Base-by-base conservation (phyloP, 1,284 basidiomycete species). In the Trametes pubescens region DNA sequence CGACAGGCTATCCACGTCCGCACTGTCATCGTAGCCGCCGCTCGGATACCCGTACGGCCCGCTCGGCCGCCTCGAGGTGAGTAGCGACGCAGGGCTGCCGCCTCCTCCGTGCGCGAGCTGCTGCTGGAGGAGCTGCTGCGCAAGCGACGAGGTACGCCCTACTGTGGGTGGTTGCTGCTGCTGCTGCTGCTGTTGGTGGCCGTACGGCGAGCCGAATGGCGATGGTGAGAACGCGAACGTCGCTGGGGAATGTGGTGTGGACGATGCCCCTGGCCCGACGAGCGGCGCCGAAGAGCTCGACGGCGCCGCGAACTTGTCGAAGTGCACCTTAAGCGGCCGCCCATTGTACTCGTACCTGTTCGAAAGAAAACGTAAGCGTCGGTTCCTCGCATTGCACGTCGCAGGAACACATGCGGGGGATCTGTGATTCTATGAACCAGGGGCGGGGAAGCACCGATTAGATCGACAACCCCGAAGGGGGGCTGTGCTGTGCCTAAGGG, bases 291-390 rank as follows among this genome's bases (percentile, higher is more conserved):
- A 68, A 11, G 70, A 67, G 49, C 68, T 63, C 34, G 67, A 65
- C 5, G 74, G 78, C 24, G 83, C 81, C 4, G 84, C 79, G 73
- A 87, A 92, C 74, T 90, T 92, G 80, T 96, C 94, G 73, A 89
- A 93, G 75, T 95, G 93, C 14, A 96, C 94, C 76, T 95, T 95
- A 55, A 96, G 81, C 34, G 83, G 80, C 40, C 94, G 87, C 3
- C 94, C 94, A 72, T 93, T 94, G 76, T 91, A 95, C 72, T 96
- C 94, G 75, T 91, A 94, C 47, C 92, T 94, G 71, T n/a, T 58
- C 59, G 40, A 16, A 26, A 29, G 34, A 4, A 11, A 24, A 16
- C 18, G 49, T 65, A 6, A 65, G 58, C 52, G 29, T 24, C 40
- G n/a, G 47, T 18, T 10, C 2, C 4, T 18, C 40, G 18, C 9